phyloP scores from a whole-genome alignment of 139 green algal species.

The Chlorella sp. region DNA sequence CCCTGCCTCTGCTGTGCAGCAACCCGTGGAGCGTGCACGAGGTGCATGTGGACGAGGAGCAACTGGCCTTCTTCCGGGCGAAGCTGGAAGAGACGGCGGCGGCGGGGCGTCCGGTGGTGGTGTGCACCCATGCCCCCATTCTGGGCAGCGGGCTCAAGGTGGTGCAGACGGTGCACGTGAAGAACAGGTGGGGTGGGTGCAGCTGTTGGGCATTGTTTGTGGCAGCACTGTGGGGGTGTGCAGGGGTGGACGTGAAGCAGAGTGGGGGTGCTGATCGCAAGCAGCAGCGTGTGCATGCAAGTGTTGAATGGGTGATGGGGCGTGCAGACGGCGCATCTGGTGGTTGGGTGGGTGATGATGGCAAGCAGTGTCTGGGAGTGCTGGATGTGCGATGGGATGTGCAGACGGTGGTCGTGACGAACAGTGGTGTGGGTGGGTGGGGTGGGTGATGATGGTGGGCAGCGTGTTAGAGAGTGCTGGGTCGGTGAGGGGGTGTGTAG shows the following conservation, averaged over 20 bases:
- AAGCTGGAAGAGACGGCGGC: conserved; percentile 45
- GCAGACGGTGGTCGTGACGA: no score
- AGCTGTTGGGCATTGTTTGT: no score
- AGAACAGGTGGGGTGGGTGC: conserved; percentile 79
- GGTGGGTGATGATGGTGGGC: no score
- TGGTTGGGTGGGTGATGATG: no score
- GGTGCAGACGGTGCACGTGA: conserved; percentile 84
- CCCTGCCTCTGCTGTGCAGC: conserved; percentile 1
- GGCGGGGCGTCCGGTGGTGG: conserved; percentile 61
- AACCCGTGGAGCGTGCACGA: conserved; percentile 44
- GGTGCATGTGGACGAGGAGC: conserved; percentile 82
- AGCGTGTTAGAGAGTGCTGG: no score
- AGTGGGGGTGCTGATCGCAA: background rate
- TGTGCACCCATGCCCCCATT: conserved; percentile 83
- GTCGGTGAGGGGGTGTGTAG: no score
- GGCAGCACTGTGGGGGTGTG: no score
- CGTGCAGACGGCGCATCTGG: no score
- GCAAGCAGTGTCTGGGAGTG: no score
- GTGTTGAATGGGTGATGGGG: background rate
- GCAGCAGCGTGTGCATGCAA: background rate
- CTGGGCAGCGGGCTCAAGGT: conserved; percentile 80
- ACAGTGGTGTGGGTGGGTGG: no score
- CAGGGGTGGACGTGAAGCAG: no score
- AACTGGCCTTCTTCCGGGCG: conserved; percentile 75
- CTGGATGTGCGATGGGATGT: no score